Base-by-base conservation (phyloP, 2,329 filamentous ascomycete species). In the Shiraia sp. region DNA sequence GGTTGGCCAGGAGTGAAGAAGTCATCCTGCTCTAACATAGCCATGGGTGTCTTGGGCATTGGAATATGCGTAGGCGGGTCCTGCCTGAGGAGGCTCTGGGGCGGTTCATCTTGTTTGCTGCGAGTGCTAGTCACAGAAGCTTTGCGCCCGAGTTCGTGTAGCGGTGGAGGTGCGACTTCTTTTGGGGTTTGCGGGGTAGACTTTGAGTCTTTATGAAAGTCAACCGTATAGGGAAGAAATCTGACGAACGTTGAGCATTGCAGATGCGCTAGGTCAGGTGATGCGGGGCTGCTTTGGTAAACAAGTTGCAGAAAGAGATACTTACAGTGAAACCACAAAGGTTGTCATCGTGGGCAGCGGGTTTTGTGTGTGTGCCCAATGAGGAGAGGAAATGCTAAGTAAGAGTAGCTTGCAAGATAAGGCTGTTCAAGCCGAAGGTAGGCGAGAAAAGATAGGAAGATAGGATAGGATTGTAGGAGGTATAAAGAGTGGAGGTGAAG, bases 191-290 rank as follows among this genome's bases (percentile, higher is more conserved):
- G 70, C 57, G 82, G 81, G 36, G 32, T 38, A 36, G 19, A 47
- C 46, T 27, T 56, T 48, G 31, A 54, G 48, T 38, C 36, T 13
- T 33, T 12, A 39, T 75, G 65, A 69, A 97, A 97, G 69, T 95
- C 85, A 61, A 96, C 79, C 28, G 92, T 97, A 69, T 95, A 91
- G 24, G 92, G 92, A 25, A 96, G 81, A 66, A 96, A 96, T 42
- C 91, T 96, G 65, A n/a, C 35, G 5, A 5, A 24, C 35, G 38
- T 22, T 35, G 51, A 22, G 19, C 19, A 22, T 22, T 22, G 19
- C 8, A 8, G 8, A 22, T 22, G 19, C 19, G 19, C 8, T 8
- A 22, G 8, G 19, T 22, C 19, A 22, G 19, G 19, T 22, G 19
- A 22, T 8, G 19, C 19, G 19, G 19, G 19, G 19, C 8, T 8